Conservation (phyloP, 2,329 filamentous ascomycete species). For the Colletotrichum cordylinicola region DNA sequence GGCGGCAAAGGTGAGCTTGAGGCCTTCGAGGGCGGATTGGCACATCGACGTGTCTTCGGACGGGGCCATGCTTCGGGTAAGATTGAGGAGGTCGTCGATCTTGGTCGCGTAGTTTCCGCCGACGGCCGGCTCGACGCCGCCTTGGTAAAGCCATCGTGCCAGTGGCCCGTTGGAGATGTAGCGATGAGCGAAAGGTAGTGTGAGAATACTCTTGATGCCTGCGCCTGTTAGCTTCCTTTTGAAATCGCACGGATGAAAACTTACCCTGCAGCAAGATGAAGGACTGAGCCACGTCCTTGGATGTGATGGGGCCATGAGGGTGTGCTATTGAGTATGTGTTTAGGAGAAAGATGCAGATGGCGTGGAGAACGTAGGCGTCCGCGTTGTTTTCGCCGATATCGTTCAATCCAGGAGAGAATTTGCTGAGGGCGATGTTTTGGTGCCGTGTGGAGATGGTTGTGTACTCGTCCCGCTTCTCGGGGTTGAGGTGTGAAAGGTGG, state of each 20-base stretch:
- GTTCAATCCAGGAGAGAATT: conserved; percentile 20
- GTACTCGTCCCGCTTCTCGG: conserved; percentile 16
- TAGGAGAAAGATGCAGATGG: conserved; percentile 25
- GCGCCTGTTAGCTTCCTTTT: not conserved
- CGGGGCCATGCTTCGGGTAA: conserved; percentile 15
- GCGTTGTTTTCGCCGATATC: conserved; percentile 23
- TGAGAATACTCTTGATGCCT: conserved; percentile 23
- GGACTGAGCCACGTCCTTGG: conserved; percentile 23
- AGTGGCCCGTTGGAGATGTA: conserved; percentile 12
- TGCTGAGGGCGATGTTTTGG: conserved; percentile 20
- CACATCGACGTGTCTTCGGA: conserved; percentile 16
- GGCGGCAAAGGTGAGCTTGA: conserved; percentile 11
- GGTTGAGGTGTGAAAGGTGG: conserved; percentile 21
- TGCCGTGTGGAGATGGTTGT: conserved; percentile 21
- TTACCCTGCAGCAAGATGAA: conserved; percentile 24
- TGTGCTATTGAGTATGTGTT: conserved; percentile 24
- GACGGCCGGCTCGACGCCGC: conserved; percentile 1
- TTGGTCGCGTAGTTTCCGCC: conserved; percentile 4
- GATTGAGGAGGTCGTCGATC: conserved; percentile 13
- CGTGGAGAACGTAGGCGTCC: conserved; percentile 26
- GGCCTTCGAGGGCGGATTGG: conserved; percentile 14
- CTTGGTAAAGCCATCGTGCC: conserved; percentile 17
- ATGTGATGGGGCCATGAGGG: not conserved
- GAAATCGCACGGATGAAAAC: not conserved
- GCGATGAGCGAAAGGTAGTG: conserved; percentile 4